Percentiles rank a stretch among this genome's conserved stretches.
Conservation (phyloP, 2,329 filamentous ascomycete genomes). For the Trichophaea hybrida region DNA sequence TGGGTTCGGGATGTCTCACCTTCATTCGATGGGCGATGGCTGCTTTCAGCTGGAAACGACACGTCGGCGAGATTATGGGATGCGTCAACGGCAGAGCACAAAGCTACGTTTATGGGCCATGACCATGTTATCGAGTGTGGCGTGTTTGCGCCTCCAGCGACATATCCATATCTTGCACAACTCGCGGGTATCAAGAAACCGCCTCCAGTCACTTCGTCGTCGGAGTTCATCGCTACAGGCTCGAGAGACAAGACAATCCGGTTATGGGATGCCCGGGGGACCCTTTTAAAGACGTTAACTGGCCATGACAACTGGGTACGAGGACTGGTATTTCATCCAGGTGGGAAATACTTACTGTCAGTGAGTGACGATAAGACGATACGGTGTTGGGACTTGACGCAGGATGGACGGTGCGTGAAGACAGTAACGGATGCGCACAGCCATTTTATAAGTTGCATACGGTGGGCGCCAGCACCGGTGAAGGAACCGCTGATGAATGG, state of each 20-base stretch:
- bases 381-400: slow-evolving; percentile 81
- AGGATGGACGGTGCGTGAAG: slow-evolving; percentile 83
- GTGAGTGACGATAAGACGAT: slow-evolving; percentile 83
- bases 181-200: slow-evolving; percentile 74
- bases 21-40: slow-evolving; percentile 66
- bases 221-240: slow-evolving; percentile 81
- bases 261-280: slow-evolving; percentile 75
- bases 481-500: slow-evolving; percentile 43
- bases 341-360: slow-evolving; percentile 76
- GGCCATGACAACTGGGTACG: slow-evolving; percentile 95
- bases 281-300: slow-evolving; percentile 64
- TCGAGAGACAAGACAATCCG: slow-evolving; percentile 82
- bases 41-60: slow-evolving; percentile 72
- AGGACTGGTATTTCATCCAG: slow-evolving; percentile 73
- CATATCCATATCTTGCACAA: slow-evolving; percentile 62
- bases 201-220: slow-evolving; percentile 56
- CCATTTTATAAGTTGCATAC: slow-evolving; percentile 72
- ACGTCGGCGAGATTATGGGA: slow-evolving; percentile 76
- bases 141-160: slow-evolving; percentile 62
- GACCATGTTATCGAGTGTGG: slow-evolving; percentile 80
- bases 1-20: slow-evolving; percentile 87
- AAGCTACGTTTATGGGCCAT: slow-evolving; percentile 68
- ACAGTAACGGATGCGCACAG: slow-evolving; percentile 61
- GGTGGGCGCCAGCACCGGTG: slow-evolving; percentile 68
- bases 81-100: slow-evolving; percentile 57